phyloP scores from a whole-genome alignment of 768 basidiomycete genomes.

The Trametes coccinea region DNA sequence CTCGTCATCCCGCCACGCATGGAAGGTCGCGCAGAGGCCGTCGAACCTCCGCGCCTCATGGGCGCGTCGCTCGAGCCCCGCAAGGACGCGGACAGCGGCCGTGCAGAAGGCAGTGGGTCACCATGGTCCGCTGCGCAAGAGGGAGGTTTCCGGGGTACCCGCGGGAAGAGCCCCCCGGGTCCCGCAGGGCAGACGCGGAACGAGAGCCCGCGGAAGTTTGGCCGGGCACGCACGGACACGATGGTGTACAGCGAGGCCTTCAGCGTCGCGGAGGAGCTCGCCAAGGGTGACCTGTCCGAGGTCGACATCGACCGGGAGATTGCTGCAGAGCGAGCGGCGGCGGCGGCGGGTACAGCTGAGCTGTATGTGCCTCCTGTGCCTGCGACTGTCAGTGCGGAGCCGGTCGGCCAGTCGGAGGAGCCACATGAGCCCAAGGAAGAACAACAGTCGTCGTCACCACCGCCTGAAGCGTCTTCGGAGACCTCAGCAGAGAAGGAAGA shows the following conservation, averaged over 20 bases:
- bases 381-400: not conserved
- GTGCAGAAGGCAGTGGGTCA: not conserved
- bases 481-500: not conserved
- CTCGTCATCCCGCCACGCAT: constrained; percentile 69
- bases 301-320: constrained; percentile 24
- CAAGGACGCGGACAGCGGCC: constrained; percentile 1
- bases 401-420: not conserved
- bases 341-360: not conserved
- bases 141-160: not conserved
- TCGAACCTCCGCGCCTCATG: constrained; percentile 42
- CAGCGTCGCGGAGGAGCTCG: constrained; percentile 41
- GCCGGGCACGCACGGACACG: constrained; percentile 63
- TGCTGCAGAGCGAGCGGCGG: constrained; percentile 17
- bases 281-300: constrained; percentile 27
- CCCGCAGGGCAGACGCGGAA: constrained; percentile 35
- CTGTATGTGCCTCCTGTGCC: not conserved
- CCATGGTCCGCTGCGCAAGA: not conserved
- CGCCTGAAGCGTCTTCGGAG: not conserved
- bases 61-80: constrained; percentile 42
- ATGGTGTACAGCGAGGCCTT: constrained; percentile 63
- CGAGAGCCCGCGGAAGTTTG: constrained; percentile 36
- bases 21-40: constrained; percentile 24
- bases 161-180: constrained; percentile 21
- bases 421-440: not conserved
- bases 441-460: not conserved